Percentiles rank a stretch among this genome's conserved stretches.
Conservation (phyloP, 176 grass and related monocot genomes). For the Aegilops umbellulata region DNA sequence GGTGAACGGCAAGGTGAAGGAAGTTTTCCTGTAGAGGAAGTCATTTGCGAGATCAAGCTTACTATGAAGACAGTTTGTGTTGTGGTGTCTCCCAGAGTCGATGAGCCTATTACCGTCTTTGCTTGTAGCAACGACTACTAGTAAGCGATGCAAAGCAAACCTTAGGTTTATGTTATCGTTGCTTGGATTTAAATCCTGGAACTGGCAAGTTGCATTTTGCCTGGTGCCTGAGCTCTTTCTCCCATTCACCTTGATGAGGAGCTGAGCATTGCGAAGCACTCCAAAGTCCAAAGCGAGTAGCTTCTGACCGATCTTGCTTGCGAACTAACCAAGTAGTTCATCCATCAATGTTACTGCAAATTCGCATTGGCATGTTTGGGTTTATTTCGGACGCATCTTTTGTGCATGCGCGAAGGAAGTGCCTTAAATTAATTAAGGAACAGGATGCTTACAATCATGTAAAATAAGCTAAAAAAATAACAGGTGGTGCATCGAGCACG, state of each 20-base stretch:
- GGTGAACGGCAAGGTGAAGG: conserved; percentile 61
- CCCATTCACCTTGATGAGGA: no score
- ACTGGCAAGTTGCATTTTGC: not conserved
- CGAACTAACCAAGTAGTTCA: no score
- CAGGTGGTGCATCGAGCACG: no score
- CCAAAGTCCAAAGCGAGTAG: not conserved
- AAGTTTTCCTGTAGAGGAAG: conserved; percentile 60
- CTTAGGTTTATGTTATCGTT: conserved; percentile 12
- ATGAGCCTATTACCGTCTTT: not conserved
- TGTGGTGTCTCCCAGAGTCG: not conserved
- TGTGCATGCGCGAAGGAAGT: no score
- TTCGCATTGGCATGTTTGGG: no score
- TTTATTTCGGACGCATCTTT: no score
- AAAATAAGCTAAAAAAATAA: no score
- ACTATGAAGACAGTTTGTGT: not conserved
- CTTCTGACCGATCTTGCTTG: no score
- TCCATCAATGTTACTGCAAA: no score
- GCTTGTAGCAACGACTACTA: not conserved
- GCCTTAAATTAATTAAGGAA: no score
- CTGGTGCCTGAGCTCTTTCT: not conserved
- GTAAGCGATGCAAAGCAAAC: not conserved
- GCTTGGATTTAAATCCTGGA: not conserved
- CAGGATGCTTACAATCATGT: no score
- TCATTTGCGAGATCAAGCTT: conserved; percentile 1
- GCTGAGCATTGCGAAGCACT: not conserved